Evolutionary conservation across 2,329 filamentous ascomycete genomes (phyloP), one percentile per base, ranked within the genome.

Genomic region (Claviceps pazoutovae): DNA sequence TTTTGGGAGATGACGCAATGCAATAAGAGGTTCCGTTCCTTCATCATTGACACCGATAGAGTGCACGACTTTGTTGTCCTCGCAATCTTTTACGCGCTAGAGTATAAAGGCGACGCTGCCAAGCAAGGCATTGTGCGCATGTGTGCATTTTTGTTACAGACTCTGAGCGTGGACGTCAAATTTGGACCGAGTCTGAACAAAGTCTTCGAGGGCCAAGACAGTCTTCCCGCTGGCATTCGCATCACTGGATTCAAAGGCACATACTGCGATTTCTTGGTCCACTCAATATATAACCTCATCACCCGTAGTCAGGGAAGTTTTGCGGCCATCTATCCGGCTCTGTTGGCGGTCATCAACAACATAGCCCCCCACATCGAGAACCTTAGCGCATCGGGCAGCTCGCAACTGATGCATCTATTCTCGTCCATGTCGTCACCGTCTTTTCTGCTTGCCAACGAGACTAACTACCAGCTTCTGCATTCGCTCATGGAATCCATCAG

Each of bases 1-100:
- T 96, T 97, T 64, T 98, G 93, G 93, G 93, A 98, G 71, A 82
- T 88, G 39, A 81, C 93, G 4, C 93, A 98, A 67, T 96, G 91
- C 75, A 98, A 98, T 70, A 97, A 95, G 69, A 80, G 91, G 54
- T 98, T 98, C 70, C 79, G 93, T 36, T 88, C 89, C 1, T 98
- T 96, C 67, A 93, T 98, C 61, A 91, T 97, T 56, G 93, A 98
- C 60, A 97, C 93, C 0, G 88, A 93, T 62, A 78, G 91, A 51
- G 88, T 87, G 0, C 88, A 96, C 61, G 93, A 98, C 64, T 96
- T 97, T 67, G 77, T 96, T 49, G 80, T 97, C 13, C 73, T 97
- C 19, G 82, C 94, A 42, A 71, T 97, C 3, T 98, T 94, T 69
- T 96, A 97, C 64, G 88, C 90, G 4, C 80, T 95, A 46, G 89